These are phyloP conservation scores for Tephrocybe sp. DNA, from an alignment of 768 basidiomycete species.

Conservation along the genomic window DNA sequence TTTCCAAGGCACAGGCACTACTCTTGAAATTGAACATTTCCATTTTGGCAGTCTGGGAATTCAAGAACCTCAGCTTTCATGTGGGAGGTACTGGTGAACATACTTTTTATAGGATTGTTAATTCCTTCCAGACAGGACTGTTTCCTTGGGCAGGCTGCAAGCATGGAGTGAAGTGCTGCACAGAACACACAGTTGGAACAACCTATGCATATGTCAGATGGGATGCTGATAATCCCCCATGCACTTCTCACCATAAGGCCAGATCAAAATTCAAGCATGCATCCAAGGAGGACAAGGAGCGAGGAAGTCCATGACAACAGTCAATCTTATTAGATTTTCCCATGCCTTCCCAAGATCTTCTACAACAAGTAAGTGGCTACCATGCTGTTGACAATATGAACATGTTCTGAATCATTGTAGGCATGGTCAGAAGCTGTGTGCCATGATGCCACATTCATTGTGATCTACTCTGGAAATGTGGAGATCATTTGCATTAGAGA, in stretches of 20 bases:
- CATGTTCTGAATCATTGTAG: background rate
- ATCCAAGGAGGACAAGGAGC: background rate
- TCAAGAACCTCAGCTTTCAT: slow-evolving; percentile 5
- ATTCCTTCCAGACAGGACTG: background rate
- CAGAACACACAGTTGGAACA: background rate
- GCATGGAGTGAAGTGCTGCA: background rate
- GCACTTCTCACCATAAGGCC: background rate
- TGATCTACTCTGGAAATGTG: slow-evolving; percentile 3
- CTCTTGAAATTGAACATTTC: background rate
- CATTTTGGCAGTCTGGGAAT: slow-evolving; percentile 4
- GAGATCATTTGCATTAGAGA: slow-evolving; percentile 6
- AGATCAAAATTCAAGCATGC: background rate
- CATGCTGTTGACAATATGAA: background rate
- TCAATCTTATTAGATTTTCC: background rate
- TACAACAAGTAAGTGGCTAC: slow-evolving; percentile 1
- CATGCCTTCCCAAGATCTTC: background rate
- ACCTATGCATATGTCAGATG: background rate
- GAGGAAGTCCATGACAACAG: background rate
- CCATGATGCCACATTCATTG: slow-evolving; percentile 7
- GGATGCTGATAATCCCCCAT: background rate
- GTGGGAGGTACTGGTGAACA: background rate
- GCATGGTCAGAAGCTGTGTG: slow-evolving; percentile 4
- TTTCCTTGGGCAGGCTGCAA: slow-evolving; percentile 6
- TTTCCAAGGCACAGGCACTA: background rate
- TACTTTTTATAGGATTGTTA: background rate